These are phyloP conservation scores for Coprinopsis cinerea DNA, from an alignment of 768 basidiomycete species.

Conservation along the genomic window DNA sequence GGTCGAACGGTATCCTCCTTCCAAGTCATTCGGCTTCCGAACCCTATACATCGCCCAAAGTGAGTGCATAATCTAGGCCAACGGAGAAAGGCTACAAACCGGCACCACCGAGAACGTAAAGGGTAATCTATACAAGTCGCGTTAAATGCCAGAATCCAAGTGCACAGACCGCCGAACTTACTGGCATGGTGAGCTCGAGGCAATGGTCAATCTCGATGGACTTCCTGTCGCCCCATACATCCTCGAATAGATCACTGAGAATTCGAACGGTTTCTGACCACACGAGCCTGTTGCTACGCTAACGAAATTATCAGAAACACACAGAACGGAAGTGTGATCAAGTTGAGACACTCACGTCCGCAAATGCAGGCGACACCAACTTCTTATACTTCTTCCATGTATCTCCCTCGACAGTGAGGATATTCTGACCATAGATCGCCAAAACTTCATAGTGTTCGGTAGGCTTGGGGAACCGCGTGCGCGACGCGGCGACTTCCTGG, in stretches of 20 bases:
- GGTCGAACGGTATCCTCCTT: constrained; percentile 32
- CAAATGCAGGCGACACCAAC: too few species aligned
- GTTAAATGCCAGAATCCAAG: too few species aligned
- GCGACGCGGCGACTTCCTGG: too few species aligned
- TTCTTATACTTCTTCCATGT: too few species aligned
- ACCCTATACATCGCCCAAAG: constrained; percentile 31
- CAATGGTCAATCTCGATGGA: constrained; percentile 36
- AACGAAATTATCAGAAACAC: not conserved
- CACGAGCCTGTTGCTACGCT: constrained; percentile 41
- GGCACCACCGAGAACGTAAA: constrained; percentile 51
- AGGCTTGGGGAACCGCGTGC: too few species aligned
- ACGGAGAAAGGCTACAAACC: constrained; percentile 25
- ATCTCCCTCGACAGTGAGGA: not conserved
- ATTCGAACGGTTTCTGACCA: constrained; percentile 39
- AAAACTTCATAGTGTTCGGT: too few species aligned
- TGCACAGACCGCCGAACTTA: too few species aligned
- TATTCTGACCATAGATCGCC: too few species aligned
- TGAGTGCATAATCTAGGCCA: not conserved
- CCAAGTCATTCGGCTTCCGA: constrained; percentile 48
- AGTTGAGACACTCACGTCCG: too few species aligned
- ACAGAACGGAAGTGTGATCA: too few species aligned
- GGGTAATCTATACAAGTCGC: constrained; percentile 35
- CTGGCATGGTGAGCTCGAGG: constrained; percentile 45
- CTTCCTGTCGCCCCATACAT: constrained; percentile 38
- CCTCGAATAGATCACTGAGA: constrained; percentile 34